Conservation (phyloP, 352 stramenopile species). For the Globisporangium cylindrosporum region DNA sequence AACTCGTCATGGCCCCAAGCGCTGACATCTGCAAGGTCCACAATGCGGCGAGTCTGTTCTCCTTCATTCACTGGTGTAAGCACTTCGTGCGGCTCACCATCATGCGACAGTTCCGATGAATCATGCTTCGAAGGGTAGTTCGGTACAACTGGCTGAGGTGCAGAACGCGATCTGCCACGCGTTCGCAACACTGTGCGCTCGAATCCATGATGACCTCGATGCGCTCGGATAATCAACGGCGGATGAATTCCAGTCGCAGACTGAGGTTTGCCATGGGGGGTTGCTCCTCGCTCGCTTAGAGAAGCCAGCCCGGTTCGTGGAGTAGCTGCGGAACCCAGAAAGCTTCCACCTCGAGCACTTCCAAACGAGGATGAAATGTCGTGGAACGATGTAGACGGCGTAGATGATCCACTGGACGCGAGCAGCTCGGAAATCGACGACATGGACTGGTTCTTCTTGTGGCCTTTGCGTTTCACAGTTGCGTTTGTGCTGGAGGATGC, state of each 20-base stretch:
- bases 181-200: constrained; percentile 31
- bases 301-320: constrained; percentile 70
- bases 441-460: constrained; percentile 90
- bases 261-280: constrained; percentile 16
- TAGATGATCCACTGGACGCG: constrained; percentile 33
- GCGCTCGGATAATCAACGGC: constrained; percentile 7
- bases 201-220: constrained; percentile 14
- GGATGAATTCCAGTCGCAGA: constrained; percentile 16
- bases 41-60: constrained; percentile 23
- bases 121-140: constrained; percentile 3
- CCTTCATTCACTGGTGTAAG: constrained; percentile 27
- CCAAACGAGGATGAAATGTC: constrained; percentile 45
- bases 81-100: constrained; percentile 15
- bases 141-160: constrained; percentile 35
- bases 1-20: constrained; percentile 26
- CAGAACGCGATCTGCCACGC: constrained; percentile 55
- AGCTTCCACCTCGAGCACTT: constrained; percentile 25
- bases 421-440: constrained; percentile 86
- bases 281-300: constrained; percentile 53
- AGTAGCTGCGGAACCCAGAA: constrained; percentile 51
- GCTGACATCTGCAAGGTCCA: constrained; percentile 59
- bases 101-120: constrained; percentile 5
- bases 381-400: constrained; percentile 56
- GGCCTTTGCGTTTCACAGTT: constrained; percentile 54
- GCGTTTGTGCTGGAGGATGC: constrained; percentile 23